Percentiles rank a stretch among this genome's conserved stretches.
phyloP scores from a whole-genome alignment of 176 grass and related monocot genomes.

The Aegilops longissima region DNA sequence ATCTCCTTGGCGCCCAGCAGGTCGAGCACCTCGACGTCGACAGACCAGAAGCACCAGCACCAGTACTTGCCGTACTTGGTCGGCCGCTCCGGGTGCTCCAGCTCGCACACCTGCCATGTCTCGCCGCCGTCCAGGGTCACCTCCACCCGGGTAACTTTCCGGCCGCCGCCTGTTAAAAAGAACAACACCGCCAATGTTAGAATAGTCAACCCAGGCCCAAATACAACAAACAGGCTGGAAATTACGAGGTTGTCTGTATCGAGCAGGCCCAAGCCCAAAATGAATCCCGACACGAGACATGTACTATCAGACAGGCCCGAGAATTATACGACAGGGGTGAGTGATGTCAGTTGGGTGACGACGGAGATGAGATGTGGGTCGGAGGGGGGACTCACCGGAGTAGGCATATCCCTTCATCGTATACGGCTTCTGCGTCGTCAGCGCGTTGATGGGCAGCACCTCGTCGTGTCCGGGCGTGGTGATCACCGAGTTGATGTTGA shows the following conservation, averaged over 20 bases:
- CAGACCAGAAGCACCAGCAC: conserved; percentile 99
- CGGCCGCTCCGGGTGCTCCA: conserved; percentile 67
- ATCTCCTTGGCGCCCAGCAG: conserved; percentile 78
- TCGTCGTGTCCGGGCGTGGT: conserved; percentile 72
- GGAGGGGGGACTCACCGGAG: conserved; percentile 49
- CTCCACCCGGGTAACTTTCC: conserved; percentile 82
- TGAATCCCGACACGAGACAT: not conserved
- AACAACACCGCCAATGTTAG: not conserved
- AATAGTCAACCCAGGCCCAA: not conserved
- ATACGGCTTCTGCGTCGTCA: conserved; percentile 58
- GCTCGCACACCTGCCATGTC: conserved; percentile 57
- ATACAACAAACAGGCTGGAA: not conserved
- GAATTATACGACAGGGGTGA: not conserved
- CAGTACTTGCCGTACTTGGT: conserved; percentile 82
- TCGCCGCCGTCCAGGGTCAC: conserved; percentile 76
- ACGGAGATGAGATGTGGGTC: not conserved
- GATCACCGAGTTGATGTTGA: conserved; percentile 93
- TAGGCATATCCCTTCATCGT: conserved; percentile 82
- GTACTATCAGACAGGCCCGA: not conserved
- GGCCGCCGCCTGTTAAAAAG: conserved; percentile 55
- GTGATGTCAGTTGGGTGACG: not conserved
- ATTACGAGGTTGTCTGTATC: not conserved
- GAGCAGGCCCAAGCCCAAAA: not conserved
- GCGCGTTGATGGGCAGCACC: conserved; percentile 63
- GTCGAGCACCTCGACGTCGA: conserved; percentile 64